These are phyloP conservation scores for Avena sativa DNA, from an alignment of 176 grass and related monocot genomes.

Conservation along the genomic window DNA sequence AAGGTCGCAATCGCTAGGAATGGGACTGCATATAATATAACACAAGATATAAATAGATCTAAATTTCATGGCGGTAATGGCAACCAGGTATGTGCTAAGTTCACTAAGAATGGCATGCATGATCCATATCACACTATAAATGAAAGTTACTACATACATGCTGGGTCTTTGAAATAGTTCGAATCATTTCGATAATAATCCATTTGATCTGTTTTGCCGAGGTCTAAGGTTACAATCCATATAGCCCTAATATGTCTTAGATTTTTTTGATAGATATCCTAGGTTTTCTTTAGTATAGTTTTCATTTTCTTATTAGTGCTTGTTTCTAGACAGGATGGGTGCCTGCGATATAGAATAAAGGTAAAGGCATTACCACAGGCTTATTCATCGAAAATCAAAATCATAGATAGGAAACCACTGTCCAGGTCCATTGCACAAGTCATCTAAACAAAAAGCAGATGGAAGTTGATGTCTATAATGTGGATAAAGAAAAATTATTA, in stretches of 20 bases:
- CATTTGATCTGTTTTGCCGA: no score
- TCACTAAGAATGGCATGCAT: constrained; percentile 27
- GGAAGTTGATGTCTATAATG: constrained; percentile 19
- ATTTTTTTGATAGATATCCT: no score
- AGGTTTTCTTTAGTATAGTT: no score
- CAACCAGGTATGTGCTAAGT: background rate
- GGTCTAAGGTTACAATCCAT: no score
- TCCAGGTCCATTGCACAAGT: constrained; percentile 2
- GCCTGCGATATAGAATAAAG: no score
- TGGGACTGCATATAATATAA: constrained; percentile 27
- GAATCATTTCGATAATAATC: no score
- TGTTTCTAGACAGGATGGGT: no score
- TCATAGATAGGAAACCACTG: background rate
- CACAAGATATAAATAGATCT: constrained; percentile 3
- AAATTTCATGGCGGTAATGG: background rate
- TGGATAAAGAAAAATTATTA: constrained; percentile 22
- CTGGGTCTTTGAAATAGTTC: no score
- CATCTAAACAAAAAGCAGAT: background rate
- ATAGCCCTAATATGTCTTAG: no score
- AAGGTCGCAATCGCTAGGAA: constrained; percentile 11
- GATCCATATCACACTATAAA: constrained; percentile 17
- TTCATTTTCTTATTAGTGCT: no score
- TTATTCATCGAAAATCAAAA: no score
- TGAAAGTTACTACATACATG: constrained; percentile 18
- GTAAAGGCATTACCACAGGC: no score